Evolutionary conservation across 2,329 filamentous ascomycete species (phyloP), one percentile per base, ranked within the genome.

Genomic region (Aspergillus awamori): DNA sequence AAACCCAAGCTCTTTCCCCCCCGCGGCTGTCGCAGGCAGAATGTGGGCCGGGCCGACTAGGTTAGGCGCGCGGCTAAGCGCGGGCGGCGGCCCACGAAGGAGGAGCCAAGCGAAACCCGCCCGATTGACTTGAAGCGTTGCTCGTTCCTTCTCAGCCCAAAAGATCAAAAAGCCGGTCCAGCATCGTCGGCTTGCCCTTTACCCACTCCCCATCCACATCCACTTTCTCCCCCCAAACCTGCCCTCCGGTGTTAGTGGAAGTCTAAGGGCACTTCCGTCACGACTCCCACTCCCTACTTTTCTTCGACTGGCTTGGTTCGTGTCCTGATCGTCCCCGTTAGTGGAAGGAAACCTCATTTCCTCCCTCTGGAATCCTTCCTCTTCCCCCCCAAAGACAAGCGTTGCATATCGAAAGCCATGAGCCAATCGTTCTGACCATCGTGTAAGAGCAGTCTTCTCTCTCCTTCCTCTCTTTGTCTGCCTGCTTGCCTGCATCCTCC

Each of bases 91-190:
- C 63, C 63, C 63, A 64, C 61, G 61, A 64, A 60, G 48, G 58
- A 49, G 56, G 61, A 59, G 51, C 51, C 59, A 67, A 67, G 64
- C 64, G 61, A 67, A 67, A 61, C 48, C 55, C 62, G 58, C 57
- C 57, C 57, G 62, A 53, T 55, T 45, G 53, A 63, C 60, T 49
- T 59, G 33, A 48, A 17, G 36, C 55, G 26, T 52, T 63, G 59
- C 60, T 59, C 64, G 57, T 65, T 67, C 65, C 59, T 65, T 61
- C 60, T 60, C 63, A 68, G 61, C 65, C 65, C 59, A 64, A 63
- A 59, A 57, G 48, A 52, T 61, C 53, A 51, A 61, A 62, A 62
- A 57, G 49, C 24, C 53, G 28, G 26, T 38, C 41, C 57, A 59
- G 15, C 48, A 41, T 38, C 60, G 47, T 63, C 55, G 58, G 41